These are phyloP conservation scores for Heliophila coronopifolia DNA, from an alignment of 441 rosid genomes.

Conservation along the genomic window DNA sequence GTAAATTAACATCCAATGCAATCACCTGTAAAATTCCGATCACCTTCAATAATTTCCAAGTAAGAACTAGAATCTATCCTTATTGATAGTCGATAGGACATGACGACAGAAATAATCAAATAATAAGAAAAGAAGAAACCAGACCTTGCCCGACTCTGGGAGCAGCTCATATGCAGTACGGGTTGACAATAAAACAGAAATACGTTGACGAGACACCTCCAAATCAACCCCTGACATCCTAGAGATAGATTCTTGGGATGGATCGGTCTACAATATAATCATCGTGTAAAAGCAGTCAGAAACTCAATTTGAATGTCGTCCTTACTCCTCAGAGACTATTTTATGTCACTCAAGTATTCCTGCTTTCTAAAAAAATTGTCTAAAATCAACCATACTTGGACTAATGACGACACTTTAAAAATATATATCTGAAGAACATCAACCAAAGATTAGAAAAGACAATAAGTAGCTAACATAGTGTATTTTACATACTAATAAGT, in stretches of 20 bases:
- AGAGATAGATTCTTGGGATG: slow-evolving; percentile 38
- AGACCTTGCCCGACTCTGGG: slow-evolving; percentile 82
- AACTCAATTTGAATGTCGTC: slow-evolving; percentile 2
- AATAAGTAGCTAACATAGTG: too few relatives aligned
- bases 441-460: not conserved
- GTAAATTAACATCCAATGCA: slow-evolving; percentile 66
- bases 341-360: not conserved
- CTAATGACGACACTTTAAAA: not conserved
- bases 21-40: slow-evolving; percentile 39
- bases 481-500: too few relatives aligned
- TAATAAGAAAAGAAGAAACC: slow-evolving; percentile 28
- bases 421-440: not conserved
- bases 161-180: slow-evolving; percentile 72
- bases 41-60: not conserved
- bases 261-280: slow-evolving; percentile 33
- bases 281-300: slow-evolving; percentile 18
- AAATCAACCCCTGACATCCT: slow-evolving; percentile 50
- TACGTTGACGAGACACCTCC: slow-evolving; percentile 54
- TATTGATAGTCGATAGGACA: not conserved
- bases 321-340: not conserved
- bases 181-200: slow-evolving; percentile 48
- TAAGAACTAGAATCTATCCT: slow-evolving; percentile 10
- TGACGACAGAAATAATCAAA: slow-evolving; percentile 15
- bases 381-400: not conserved
- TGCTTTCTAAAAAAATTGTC: slow-evolving; percentile 2